Base-by-base conservation (phyloP, 2,329 filamentous ascomycete genomes). In the Microascus cirrosus region DNA sequence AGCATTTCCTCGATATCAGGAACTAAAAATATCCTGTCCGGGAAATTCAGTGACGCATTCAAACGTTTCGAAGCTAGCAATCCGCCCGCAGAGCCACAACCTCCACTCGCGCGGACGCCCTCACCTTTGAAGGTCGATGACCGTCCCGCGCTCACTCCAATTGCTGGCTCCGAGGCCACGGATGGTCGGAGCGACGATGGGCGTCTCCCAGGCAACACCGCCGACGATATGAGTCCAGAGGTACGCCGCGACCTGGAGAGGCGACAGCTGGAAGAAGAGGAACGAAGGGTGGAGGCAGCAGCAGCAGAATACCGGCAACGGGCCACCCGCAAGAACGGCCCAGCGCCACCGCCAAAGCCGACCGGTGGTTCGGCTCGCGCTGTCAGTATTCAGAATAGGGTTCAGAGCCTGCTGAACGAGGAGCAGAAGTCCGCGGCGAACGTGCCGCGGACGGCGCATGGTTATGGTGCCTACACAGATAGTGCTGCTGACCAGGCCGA, bases 31-130 rank as follows among this genome's bases (percentile, higher is more conserved):
- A 83, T 95, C 42, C 77, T 96, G n/a, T 86, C 85, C 5, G 89
- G 91, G 25, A 90, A 87, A 64, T 96, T 97, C 69, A 90, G 92
- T 0, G 92, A 96, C 65, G 92, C 93, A 2, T 96, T 97, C 73
- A 90, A 93, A 66, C 82, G 88, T 6, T 97, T 97, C 64, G 94
- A 99, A 69, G 78, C 76, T 25, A 80, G 76, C 60, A 71, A 59
- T 39, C 32, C 55, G 2, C 42, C 55, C 12, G 35, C 39, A 3
- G 36, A 32, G 34, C 5, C 39, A 45, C 39, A n/a, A 18, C 39
- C 39, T 18, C 65, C 64, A 18, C 68, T 63, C n/a, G 66, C 64
- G 7, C 72, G 76, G 39, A 75, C 76, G 15, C 74, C 77, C 1
- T 81, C 79, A 5, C 79, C 77, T 3, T 70, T 75, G 28, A 78